These are phyloP conservation scores for Nepenthes gracilis DNA, from an alignment of 148 eudicot genomes.

Conservation along the genomic window DNA sequence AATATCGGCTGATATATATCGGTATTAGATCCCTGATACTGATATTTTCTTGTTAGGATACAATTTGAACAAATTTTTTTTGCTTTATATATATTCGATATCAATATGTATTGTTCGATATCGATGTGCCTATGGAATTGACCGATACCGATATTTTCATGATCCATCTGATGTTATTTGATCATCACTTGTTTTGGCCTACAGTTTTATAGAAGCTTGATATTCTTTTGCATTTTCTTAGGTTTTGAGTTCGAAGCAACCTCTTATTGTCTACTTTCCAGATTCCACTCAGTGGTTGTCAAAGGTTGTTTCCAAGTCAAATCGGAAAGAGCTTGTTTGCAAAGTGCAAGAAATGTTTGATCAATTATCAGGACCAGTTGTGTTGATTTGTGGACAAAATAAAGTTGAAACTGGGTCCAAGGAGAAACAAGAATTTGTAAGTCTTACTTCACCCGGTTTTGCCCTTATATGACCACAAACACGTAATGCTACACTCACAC, in stretches of 20 bases:
- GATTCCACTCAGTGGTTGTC: slow-evolving; percentile 81
- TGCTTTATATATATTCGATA: neutral
- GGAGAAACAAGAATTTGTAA: slow-evolving; percentile 88
- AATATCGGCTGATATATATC: neutral
- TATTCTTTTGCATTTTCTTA: slow-evolving; percentile 17
- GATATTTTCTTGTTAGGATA: neutral
- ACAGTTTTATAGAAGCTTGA: slow-evolving; percentile 4
- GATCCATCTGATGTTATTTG: no score
- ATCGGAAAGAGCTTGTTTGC: slow-evolving; percentile 59
- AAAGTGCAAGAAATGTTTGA: slow-evolving; percentile 94
- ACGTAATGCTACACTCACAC: neutral
- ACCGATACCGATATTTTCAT: no score
- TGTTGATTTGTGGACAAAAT: slow-evolving; percentile 92
- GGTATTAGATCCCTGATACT: neutral
- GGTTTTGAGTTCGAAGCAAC: slow-evolving; percentile 70
- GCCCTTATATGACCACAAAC: neutral
- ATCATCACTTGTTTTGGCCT: neutral
- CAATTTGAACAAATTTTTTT: neutral
- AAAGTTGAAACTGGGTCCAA: slow-evolving; percentile 76
- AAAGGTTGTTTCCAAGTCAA: slow-evolving; percentile 76
- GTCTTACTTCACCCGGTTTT: slow-evolving; percentile 9
- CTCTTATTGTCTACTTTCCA: slow-evolving; percentile 88
- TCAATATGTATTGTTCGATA: no score
- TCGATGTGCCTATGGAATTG: no score
- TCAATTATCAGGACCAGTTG: slow-evolving; percentile 64